Conservation (phyloP, 2,329 filamentous ascomycete species). For the Apiospora aurea region DNA sequence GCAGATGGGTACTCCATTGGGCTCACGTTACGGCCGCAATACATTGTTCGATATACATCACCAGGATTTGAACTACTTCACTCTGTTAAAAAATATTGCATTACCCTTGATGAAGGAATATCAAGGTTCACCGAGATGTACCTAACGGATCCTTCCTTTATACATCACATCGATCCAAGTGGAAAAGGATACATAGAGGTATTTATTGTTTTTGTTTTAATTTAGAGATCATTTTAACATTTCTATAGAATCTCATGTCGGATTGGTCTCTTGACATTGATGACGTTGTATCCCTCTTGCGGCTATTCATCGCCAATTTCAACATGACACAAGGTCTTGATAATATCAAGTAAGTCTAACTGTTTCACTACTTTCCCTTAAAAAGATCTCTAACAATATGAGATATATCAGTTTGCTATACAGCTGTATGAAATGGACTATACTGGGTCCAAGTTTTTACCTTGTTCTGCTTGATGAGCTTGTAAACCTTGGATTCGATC, state of each 20-base stretch:
- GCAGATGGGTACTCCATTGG: background rate
- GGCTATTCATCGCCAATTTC: background rate
- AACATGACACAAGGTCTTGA: constrained; percentile 11
- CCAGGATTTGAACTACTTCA: background rate
- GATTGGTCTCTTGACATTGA: background rate
- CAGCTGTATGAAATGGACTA: background rate
- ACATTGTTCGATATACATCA: constrained; percentile 19
- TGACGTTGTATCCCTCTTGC: background rate
- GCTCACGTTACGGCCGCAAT: background rate
- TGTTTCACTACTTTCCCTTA: background rate
- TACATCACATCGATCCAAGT: constrained; percentile 15
- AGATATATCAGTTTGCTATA: background rate
- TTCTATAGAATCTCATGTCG: background rate
- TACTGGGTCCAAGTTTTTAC: background rate
- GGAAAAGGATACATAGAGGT: constrained; percentile 22
- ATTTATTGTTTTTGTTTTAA: background rate
- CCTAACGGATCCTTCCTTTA: background rate
- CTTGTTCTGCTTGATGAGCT: constrained; percentile 17
- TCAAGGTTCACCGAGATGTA: background rate
- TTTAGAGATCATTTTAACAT: background rate
- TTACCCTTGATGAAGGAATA: background rate
- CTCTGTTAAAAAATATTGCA: background rate
- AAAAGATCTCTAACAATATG: background rate
- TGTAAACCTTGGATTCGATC: constrained; percentile 10
- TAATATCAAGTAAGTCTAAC: background rate